phyloP scores from a whole-genome alignment of 352 stramenopile genomes.

The Globisporangium echinulatum region DNA sequence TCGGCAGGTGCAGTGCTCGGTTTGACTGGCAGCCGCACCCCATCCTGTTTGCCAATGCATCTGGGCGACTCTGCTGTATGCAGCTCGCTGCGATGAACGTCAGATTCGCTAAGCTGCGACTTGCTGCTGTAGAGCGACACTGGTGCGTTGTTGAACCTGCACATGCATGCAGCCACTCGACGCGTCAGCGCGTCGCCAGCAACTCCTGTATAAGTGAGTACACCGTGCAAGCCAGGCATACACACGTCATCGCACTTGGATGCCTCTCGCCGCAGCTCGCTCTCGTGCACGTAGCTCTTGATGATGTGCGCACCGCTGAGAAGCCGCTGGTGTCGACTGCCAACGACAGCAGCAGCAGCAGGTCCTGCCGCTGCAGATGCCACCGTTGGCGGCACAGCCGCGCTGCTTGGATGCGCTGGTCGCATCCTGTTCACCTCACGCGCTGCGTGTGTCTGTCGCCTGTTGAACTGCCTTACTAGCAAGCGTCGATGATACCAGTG shows the following conservation, averaged over 20 bases:
- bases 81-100: neutral
- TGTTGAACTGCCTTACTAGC: neutral
- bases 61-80: no score
- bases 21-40: conserved; percentile 5
- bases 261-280: conserved; percentile 26
- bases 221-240: neutral
- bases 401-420: neutral
- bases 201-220: neutral
- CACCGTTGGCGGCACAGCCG: neutral
- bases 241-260: conserved; percentile 19
- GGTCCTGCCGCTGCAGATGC: neutral
- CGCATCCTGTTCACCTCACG: neutral
- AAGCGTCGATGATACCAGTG: neutral
- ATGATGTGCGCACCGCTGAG: conserved; percentile 29
- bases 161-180: conserved; percentile 12
- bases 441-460: neutral
- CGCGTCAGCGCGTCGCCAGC: neutral
- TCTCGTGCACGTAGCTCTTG: conserved; percentile 44
- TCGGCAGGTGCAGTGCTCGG: conserved; percentile 3
- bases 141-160: conserved; percentile 18
- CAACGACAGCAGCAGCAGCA: neutral
- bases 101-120: no score
- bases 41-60: conserved; percentile 2
- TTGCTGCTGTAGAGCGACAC: conserved; percentile 11
- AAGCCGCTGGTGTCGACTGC: conserved; percentile 10